phyloP scores from a whole-genome alignment of 2,329 filamentous ascomycete genomes.

The Alternaria sp. region DNA sequence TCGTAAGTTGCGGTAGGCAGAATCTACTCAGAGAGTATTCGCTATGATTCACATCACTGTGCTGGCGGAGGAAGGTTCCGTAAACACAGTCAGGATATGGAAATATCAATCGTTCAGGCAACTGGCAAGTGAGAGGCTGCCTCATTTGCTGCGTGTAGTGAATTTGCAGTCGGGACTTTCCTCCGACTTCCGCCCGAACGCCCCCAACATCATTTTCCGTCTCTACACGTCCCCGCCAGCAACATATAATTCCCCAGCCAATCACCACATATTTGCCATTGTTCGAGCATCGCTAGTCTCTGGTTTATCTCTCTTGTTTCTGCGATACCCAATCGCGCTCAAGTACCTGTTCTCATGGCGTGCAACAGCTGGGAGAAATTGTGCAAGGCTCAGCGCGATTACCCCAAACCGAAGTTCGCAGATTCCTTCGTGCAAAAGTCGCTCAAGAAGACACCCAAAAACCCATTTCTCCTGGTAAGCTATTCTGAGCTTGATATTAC shows the following conservation, averaged over 20 bases:
- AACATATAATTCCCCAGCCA: conserved; percentile 11
- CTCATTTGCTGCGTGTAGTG: not conserved
- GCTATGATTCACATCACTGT: not conserved
- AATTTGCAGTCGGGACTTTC: conserved; percentile 25
- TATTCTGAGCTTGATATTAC: not conserved
- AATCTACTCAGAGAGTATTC: not conserved
- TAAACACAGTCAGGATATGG: not conserved
- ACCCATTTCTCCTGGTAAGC: conserved; percentile 48
- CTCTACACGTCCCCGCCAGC: conserved; percentile 21
- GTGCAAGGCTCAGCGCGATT: conserved; percentile 42
- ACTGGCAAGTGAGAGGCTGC: not conserved
- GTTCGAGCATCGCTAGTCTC: conserved; percentile 7
- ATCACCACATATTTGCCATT: conserved; percentile 12
- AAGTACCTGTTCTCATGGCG: conserved; percentile 35
- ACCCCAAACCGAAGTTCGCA: conserved; percentile 48
- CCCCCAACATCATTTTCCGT: conserved; percentile 19
- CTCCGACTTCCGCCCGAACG: conserved; percentile 20
- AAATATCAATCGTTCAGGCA: not conserved
- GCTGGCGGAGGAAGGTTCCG: no score
- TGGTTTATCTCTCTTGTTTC: not conserved
- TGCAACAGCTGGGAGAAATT: conserved; percentile 48
- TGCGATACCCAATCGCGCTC: not conserved
- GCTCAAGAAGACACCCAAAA: conserved; percentile 48
- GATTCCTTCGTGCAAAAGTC: conserved; percentile 43
- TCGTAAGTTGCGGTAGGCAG: not conserved